These are phyloP conservation scores for Hibiscus syriacus DNA, from an alignment of 345 rosid species.

Conservation along the genomic window DNA sequence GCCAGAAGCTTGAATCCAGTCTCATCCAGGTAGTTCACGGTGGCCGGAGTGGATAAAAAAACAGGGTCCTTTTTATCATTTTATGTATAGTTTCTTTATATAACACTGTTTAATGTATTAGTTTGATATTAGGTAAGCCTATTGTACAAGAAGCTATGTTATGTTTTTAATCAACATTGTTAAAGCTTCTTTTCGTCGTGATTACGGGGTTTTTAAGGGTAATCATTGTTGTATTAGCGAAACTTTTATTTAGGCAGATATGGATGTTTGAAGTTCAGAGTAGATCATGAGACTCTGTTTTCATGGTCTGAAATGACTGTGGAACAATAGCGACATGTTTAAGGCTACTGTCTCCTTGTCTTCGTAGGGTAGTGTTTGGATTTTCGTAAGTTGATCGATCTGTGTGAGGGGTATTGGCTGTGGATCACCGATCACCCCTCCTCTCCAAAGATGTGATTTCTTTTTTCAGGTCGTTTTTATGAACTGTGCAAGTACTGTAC, in stretches of 20 bases:
- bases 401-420: background rate
- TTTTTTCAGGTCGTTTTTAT: background rate
- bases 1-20: slow-evolving; percentile 11
- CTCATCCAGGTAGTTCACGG: slow-evolving; percentile 5
- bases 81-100: background rate
- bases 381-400: background rate
- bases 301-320: background rate
- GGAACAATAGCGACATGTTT: background rate
- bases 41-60: background rate
- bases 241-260: background rate
- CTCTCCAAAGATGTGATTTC: background rate
- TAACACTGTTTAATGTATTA: background rate
- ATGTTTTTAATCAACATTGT: slow-evolving; percentile 1
- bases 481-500: background rate
- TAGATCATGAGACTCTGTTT: background rate
- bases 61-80: background rate
- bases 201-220: background rate
- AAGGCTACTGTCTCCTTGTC: background rate
- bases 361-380: background rate
- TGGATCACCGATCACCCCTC: background rate
- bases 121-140: background rate
- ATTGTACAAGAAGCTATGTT: background rate
- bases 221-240: background rate
- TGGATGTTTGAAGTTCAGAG: no score
- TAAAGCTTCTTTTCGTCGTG: no score